Percentiles rank a stretch among this genome's conserved stretches.
phyloP scores from a whole-genome alignment of 768 basidiomycete species.

The Psilocybe sp. region DNA sequence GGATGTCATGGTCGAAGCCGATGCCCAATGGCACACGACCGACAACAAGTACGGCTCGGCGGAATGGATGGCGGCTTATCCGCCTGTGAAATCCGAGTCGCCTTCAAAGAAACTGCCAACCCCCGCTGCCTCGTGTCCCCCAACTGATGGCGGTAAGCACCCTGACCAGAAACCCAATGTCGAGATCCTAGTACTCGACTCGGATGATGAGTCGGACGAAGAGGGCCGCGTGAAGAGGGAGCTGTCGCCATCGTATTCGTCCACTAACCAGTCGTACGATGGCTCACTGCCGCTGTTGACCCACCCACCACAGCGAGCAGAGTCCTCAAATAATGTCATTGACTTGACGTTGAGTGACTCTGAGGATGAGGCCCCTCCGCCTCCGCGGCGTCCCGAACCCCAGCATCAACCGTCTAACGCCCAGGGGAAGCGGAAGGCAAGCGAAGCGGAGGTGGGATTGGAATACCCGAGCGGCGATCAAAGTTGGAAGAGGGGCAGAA shows the following conservation, averaged over 20 bases:
- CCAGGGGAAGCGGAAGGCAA: constrained; percentile 58
- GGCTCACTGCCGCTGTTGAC: constrained; percentile 19
- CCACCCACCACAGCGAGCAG: constrained; percentile 26
- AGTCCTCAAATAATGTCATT: constrained; percentile 55
- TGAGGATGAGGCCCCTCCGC: constrained; percentile 69
- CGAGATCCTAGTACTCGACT: constrained; percentile 67
- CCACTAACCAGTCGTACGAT: constrained; percentile 35
- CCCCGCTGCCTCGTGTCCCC: constrained; percentile 16
- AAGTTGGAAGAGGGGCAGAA: constrained; percentile 68
- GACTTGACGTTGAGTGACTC: constrained; percentile 76
- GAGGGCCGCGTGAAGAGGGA: constrained; percentile 75
- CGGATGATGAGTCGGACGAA: constrained; percentile 73
- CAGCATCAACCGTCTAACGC: constrained; percentile 12
- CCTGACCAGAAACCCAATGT: constrained; percentile 34
- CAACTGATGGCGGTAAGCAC: constrained; percentile 21
- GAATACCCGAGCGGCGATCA: constrained; percentile 54
- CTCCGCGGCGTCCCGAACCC: constrained; percentile 7
- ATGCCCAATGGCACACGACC: constrained; percentile 93
- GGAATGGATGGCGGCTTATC: constrained; percentile 63
- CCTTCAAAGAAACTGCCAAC: constrained; percentile 31
- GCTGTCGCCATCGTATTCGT: constrained; percentile 61
- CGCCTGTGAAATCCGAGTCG: constrained; percentile 19
- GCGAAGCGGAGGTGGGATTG: constrained; percentile 39
- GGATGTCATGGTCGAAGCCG: constrained; percentile 89
- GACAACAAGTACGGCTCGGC: constrained; percentile 82